These are phyloP conservation scores for Polygonum aviculare DNA, from an alignment of 148 eudicot genomes.

Conservation along the genomic window DNA sequence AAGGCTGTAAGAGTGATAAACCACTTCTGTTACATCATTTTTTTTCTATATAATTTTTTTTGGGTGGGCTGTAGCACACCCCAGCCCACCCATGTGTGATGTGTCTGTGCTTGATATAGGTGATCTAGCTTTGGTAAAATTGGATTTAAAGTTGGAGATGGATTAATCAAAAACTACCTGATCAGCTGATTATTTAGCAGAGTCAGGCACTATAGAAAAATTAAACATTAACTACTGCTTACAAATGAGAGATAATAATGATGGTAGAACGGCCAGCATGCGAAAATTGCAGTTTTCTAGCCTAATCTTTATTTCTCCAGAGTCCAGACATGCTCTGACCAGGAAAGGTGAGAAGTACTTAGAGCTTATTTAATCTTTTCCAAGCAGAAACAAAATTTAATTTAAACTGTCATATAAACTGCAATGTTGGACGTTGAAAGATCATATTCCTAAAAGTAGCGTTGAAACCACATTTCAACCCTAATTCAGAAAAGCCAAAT, in stretches of 20 bases:
- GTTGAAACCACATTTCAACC: background rate
- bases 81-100: too few species aligned
- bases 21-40: too few species aligned
- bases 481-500: background rate
- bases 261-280: background rate
- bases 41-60: too few species aligned
- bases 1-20: too few species aligned
- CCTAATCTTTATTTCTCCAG: background rate
- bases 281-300: background rate
- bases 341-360: background rate
- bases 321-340: background rate
- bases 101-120: background rate
- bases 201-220: background rate
- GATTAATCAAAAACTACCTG: background rate
- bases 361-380: background rate
- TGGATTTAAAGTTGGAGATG: background rate
- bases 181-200: background rate
- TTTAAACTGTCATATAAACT: background rate
- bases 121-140: background rate
- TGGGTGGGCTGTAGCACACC: too few species aligned
- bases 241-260: background rate
- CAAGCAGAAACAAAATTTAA: background rate
- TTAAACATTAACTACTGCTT: background rate
- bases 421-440: background rate
- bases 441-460: background rate